These are phyloP conservation scores for Nakazawaea peltata DNA, from an alignment of 805 yeast species.

Conservation along the genomic window DNA sequence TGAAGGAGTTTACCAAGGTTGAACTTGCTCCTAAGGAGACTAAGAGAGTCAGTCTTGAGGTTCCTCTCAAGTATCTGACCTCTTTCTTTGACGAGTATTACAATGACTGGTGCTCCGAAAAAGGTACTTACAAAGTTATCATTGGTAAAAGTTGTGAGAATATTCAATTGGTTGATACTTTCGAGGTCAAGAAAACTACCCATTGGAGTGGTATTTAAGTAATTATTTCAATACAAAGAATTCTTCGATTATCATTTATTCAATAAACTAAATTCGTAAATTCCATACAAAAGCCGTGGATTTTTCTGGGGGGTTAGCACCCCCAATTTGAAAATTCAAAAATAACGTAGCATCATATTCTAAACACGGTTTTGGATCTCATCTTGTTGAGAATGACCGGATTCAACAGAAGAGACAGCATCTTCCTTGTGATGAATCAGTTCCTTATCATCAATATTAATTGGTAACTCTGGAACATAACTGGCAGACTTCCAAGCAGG, in stretches of 20 bases:
- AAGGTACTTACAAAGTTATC: slow-evolving; percentile 41
- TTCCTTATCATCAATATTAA: slow-evolving; percentile 7
- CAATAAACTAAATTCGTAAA: too few species aligned
- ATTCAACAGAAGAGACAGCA: slow-evolving; percentile 1
- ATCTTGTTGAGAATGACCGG: too few species aligned
- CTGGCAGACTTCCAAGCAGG: slow-evolving; percentile 11
- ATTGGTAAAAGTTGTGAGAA: slow-evolving; percentile 30
- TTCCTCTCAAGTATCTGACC: slow-evolving; percentile 40
- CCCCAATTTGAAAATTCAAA: background rate
- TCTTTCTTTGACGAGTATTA: slow-evolving; percentile 45
- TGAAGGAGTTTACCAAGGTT: slow-evolving; percentile 40
- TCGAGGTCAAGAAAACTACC: slow-evolving; percentile 8
- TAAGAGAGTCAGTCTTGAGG: slow-evolving; percentile 25
- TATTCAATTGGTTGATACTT: slow-evolving; percentile 8
- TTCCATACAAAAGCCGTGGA: too few species aligned
- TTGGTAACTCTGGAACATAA: slow-evolving; percentile 11
- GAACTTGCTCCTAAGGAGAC: slow-evolving; percentile 32
- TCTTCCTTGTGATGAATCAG: slow-evolving; percentile 1
- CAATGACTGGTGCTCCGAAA: slow-evolving; percentile 43
- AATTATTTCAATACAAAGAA: too few species aligned
- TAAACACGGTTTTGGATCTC: too few species aligned
- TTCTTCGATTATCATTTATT: too few species aligned
- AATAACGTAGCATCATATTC: too few species aligned
- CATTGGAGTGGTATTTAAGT: slow-evolving; percentile 12
- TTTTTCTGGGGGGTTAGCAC: too few species aligned